Percentiles rank a stretch among this genome's conserved stretches.
Conservation (phyloP, 805 yeast genomes). For the Wickerhamomyces bovis region DNA sequence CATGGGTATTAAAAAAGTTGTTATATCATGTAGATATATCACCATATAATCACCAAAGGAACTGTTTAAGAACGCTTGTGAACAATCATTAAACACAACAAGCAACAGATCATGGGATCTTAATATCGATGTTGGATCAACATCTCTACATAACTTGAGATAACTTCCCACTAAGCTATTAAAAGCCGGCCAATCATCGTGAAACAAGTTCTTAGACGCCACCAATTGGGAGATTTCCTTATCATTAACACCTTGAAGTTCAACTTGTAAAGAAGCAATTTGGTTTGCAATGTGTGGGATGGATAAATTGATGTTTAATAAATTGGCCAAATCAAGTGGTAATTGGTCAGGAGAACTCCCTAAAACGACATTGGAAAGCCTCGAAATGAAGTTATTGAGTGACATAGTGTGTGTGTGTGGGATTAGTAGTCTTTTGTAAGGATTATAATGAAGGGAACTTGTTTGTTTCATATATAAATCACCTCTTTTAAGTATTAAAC, state of each 20-base stretch:
- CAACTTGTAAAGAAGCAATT: conserved; percentile 13
- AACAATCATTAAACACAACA: conserved; percentile 38
- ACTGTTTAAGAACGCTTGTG: conserved; percentile 44
- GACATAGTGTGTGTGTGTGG: not conserved
- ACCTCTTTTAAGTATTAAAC: too few species aligned
- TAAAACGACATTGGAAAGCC: not conserved
- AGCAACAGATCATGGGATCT: conserved; percentile 51
- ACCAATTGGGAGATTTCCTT: conserved; percentile 9
- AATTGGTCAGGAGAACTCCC: not conserved
- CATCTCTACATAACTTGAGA: conserved; percentile 38
- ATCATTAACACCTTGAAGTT: conserved; percentile 14
- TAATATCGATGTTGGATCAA: conserved; percentile 51
- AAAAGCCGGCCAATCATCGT: conserved; percentile 38
- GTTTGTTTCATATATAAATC: too few species aligned
- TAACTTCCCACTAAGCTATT: conserved; percentile 38
- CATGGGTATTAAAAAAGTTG: conserved; percentile 39
- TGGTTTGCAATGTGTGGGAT: conserved; percentile 1
- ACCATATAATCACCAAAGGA: conserved; percentile 33
- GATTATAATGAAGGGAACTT: too few species aligned
- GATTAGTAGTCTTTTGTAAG: too few species aligned
- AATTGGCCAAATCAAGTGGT: conserved; percentile 3
- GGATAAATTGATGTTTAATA: conserved; percentile 11
- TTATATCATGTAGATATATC: conserved; percentile 29
- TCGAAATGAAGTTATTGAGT: not conserved
- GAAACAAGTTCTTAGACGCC: conserved; percentile 25